phyloP scores from a whole-genome alignment of 2,329 filamentous ascomycete genomes.

The Cytospora leucostoma region DNA sequence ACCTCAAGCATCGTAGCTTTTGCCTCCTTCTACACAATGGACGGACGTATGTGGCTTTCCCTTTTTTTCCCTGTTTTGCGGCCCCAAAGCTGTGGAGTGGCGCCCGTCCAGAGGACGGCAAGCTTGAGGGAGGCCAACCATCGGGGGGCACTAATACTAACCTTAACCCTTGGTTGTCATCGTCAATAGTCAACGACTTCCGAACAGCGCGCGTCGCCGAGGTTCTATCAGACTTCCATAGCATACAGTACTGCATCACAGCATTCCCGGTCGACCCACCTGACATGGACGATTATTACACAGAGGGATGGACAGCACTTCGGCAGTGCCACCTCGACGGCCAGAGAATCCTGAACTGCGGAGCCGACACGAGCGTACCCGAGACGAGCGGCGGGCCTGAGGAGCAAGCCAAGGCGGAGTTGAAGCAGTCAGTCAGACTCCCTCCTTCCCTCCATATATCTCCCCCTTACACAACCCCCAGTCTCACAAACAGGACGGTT shows the following conservation, averaged over 20 bases:
- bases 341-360: conserved; percentile 65
- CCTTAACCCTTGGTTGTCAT: neutral
- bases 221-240: conserved; percentile 62
- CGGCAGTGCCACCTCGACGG: conserved; percentile 65
- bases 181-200: conserved; percentile 57
- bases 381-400: conserved; percentile 53
- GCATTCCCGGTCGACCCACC: conserved; percentile 56
- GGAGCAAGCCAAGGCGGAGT: conserved; percentile 63
- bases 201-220: conserved; percentile 62
- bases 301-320: conserved; percentile 63
- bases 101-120: neutral
- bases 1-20: neutral
- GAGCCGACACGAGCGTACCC: conserved; percentile 62
- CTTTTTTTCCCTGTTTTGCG: neutral
- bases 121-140: neutral
- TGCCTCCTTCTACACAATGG: conserved; percentile 21
- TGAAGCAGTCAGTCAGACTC: conserved; percentile 58
- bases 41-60: conserved; percentile 28
- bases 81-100: neutral
- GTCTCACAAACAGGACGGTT: neutral
- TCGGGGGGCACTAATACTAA: neutral
- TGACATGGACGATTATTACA: conserved; percentile 61
- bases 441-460: conserved; percentile 24
- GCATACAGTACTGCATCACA: conserved; percentile 63
- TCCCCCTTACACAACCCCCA: conserved; percentile 1